These are phyloP conservation scores for Cocos nucifera DNA, from an alignment of 176 grass and related monocot genomes.

Conservation along the genomic window DNA sequence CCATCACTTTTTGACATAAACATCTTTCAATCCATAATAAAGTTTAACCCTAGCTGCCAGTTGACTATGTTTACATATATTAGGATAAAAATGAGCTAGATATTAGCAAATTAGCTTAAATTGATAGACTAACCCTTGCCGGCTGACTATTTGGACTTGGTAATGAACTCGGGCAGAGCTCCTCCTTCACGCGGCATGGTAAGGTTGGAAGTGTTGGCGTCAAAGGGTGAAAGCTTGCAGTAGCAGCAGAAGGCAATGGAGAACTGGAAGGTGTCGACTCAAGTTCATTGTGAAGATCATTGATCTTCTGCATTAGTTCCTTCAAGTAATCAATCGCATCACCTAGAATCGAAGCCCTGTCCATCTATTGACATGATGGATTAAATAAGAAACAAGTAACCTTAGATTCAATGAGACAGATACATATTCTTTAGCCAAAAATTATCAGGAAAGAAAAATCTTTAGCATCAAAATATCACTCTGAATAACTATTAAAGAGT, in stretches of 20 bases:
- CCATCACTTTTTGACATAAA: too few species aligned
- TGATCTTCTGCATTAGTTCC: slow-evolving; percentile 92
- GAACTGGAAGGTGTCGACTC: slow-evolving; percentile 61
- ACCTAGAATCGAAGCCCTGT: slow-evolving; percentile 90
- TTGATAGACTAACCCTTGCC: slow-evolving; percentile 42
- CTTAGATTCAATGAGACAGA: background rate
- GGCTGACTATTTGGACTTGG: slow-evolving; percentile 73
- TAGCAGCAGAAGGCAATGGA: slow-evolving; percentile 48
- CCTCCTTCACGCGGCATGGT: slow-evolving; percentile 75
- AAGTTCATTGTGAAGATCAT: slow-evolving; percentile 80
- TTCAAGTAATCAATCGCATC: slow-evolving; percentile 95
- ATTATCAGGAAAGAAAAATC: too few species aligned
- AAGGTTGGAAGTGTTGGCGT: slow-evolving; percentile 72
- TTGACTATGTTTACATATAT: background rate
- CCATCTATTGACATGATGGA: slow-evolving; percentile 51
- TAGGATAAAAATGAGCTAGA: background rate
- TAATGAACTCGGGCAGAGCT: slow-evolving; percentile 56
- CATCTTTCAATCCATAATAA: too few species aligned
- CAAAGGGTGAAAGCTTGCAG: slow-evolving; percentile 78
- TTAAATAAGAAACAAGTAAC: background rate
- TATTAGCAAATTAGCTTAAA: too few species aligned
- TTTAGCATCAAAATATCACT: too few species aligned
- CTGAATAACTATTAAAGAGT: too few species aligned
- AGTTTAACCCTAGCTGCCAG: too few species aligned
- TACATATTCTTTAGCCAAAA: too few species aligned